Evolutionary conservation across 306 rosid genomes (phyloP).

Genomic region (Dalbergia cochinchinensis): DNA sequence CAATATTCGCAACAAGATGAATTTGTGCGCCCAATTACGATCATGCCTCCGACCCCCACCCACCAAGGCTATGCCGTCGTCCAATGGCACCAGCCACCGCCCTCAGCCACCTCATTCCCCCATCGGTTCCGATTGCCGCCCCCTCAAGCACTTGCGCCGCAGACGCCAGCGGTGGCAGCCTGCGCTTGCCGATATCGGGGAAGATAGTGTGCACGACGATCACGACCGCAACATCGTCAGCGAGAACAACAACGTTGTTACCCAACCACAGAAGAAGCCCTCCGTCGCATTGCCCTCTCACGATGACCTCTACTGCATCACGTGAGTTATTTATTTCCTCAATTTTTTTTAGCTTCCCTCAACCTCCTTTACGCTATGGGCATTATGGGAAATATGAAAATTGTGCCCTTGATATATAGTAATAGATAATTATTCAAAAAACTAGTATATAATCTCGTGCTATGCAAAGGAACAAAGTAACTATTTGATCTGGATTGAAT

Average conservation of each 20-base stretch:
- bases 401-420: too few relatives aligned
- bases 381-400: too few relatives aligned
- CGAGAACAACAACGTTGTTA: not conserved
- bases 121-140: not conserved
- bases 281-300: not conserved
- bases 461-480: too few relatives aligned
- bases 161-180: conserved; percentile 23
- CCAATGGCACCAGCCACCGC: not conserved
- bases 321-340: not conserved
- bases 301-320: not conserved
- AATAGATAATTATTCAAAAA: too few relatives aligned
- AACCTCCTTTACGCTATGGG: too few relatives aligned
- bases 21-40: not conserved
- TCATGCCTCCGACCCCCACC: not conserved
- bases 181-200: conserved; percentile 34
- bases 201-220: conserved; percentile 12
- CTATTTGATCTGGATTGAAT: too few relatives aligned
- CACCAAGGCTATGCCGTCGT: not conserved
- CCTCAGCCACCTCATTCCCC: not conserved
- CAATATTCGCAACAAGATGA: not conserved
- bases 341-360: too few relatives aligned
- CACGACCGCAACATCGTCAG: not conserved
- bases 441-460: too few relatives aligned
- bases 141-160: too few relatives aligned
- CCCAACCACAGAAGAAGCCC: not conserved